Evolutionary conservation across 2,329 filamentous ascomycete species (phyloP), one percentile per base, ranked within the genome.

Genomic region (Epichloe coenophiala): DNA sequence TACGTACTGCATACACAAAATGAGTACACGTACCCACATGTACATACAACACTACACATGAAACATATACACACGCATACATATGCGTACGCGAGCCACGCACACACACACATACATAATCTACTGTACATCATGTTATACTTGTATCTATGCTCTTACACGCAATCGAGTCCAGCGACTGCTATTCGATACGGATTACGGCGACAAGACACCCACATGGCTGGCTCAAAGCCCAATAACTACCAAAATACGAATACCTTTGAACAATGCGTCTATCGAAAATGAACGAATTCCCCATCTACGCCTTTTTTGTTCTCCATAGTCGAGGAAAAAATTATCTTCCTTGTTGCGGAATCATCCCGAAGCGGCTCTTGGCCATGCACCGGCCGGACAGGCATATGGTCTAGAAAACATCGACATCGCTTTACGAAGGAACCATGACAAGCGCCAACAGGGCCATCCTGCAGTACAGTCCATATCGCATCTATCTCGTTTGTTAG

Each of bases 381-480:
- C 21, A 35, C 35, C 31, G 38, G 37, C 8, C 21, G 5, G 21
- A 23, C 13, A 15, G 13, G 17, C 17, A 23, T 19, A 37, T n/a
- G 5, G 13, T 50, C 19, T 35, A 40, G 37, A 53, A 38, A 42
- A 43, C 27, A 39, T 39, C 15, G 9, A 39, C 42, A 17, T 19
- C 21, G 31, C 50, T 35, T 31, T 39, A 53, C 21, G 52, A 62
- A 49, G 63, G 60, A 57, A 63, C 62, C 86, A 98, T 85, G 68
- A 97, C 88, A 68, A 97, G 75, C 58, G 93, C 93, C 67, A 98
- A 77, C 71, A 98, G 72, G 59, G 93, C 93, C 93, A 98, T 98
- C 67, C 93, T 86, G 69, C 87, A 94, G 77, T 96, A 97, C 61
- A 98, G 80, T 60, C 93, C 93, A 71, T 97, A 96, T 71, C 85